Percentiles rank a stretch among this genome's conserved stretches.
phyloP scores from a whole-genome alignment of 2,329 filamentous ascomycete species.

The Stemphylium vesicarium region DNA sequence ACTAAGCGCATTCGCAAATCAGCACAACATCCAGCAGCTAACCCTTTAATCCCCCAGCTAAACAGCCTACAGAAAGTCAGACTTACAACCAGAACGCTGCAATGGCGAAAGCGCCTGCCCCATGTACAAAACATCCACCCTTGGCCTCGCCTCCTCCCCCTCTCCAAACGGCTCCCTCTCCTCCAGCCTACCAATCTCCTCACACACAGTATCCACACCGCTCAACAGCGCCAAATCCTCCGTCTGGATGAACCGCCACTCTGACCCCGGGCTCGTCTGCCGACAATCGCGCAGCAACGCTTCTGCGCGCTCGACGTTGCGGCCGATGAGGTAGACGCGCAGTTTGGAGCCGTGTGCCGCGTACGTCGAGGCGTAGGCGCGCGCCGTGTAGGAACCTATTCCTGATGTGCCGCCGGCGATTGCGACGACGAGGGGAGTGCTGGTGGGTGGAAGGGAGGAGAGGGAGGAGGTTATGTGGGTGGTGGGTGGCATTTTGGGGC shows the following conservation, averaged over 20 bases:
- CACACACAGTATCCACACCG: conserved; percentile 45
- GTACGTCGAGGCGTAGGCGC: conserved; percentile 24
- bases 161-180: conserved; percentile 17
- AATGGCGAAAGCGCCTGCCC: conserved; percentile 35
- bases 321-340: conserved; percentile 54
- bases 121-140: conserved; percentile 46
- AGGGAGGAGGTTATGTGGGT: too few species aligned
- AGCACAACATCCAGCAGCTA: conserved; percentile 42
- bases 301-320: conserved; percentile 41
- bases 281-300: conserved; percentile 36
- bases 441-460: too few species aligned
- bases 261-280: conserved; percentile 35
- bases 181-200: conserved; percentile 37
- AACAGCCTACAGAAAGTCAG: not conserved
- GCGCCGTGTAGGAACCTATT: conserved; percentile 35
- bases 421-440: conserved; percentile 27
- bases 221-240: conserved; percentile 41
- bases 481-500: too few species aligned
- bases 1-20: conserved; percentile 41
- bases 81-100: conserved; percentile 55
- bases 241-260: conserved; percentile 44
- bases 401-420: conserved; percentile 33
- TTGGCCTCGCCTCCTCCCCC: conserved; percentile 27
- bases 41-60: conserved; percentile 5
- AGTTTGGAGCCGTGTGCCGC: conserved; percentile 31